A percentile compares a stretch with the other conserved stretches of the same genome.
Conservation (phyloP, 768 basidiomycete species). For the Mycena sanguinolenta region DNA sequence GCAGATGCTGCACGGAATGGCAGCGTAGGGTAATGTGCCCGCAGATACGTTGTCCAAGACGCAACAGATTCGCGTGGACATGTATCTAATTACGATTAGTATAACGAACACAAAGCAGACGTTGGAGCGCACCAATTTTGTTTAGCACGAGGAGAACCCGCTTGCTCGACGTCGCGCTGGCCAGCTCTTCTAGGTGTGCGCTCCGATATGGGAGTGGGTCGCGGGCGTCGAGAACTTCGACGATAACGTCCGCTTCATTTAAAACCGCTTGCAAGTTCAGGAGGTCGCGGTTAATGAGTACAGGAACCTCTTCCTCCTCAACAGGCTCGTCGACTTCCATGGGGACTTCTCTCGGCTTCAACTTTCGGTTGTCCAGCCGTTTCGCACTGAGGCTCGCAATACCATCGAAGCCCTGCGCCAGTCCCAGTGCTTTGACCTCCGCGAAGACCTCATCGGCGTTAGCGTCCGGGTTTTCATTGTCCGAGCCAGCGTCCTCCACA, state of each 20-base stretch:
- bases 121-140: conserved; percentile 80
- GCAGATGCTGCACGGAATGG: conserved; percentile 82
- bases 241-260: conserved; percentile 81
- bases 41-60: conserved; percentile 76
- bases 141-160: conserved; percentile 80
- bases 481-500: conserved; percentile 45
- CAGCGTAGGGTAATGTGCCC: conserved; percentile 71
- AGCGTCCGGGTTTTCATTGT: conserved; percentile 39
- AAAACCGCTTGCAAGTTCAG: conserved; percentile 76
- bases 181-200: conserved; percentile 69
- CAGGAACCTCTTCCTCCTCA: conserved; percentile 70
- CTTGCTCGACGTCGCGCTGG: conserved; percentile 55
- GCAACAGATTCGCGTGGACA: conserved; percentile 83
- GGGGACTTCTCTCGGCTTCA: conserved; percentile 47
- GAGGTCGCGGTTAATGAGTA: conserved; percentile 73
- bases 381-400: conserved; percentile 63
- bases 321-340: conserved; percentile 47
- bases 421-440: conserved; percentile 48
- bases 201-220: conserved; percentile 85
- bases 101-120: conserved; percentile 4
- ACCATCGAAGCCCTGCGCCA: conserved; percentile 65
- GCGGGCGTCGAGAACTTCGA: conserved; percentile 87
- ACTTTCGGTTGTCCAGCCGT: conserved; percentile 49
- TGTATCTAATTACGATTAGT: conserved; percentile 65
- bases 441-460: conserved; percentile 43